Base-by-base conservation (phyloP, 352 stramenopile genomes). In the Pythium angustatum region DNA sequence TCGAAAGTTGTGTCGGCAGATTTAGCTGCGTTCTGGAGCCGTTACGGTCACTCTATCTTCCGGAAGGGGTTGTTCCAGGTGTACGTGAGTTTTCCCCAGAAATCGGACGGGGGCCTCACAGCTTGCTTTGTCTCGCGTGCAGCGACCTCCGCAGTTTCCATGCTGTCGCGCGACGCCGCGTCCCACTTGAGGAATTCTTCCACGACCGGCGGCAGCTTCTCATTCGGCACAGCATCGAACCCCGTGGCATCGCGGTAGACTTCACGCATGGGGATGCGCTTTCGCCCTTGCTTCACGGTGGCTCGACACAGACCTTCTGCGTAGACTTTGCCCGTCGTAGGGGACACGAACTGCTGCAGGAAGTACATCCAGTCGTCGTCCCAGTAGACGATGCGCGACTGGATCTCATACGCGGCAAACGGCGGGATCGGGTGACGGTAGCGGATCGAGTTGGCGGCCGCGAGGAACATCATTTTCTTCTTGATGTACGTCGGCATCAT, bases 391-490 rank as follows among this genome's bases (percentile, higher is more conserved):
- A 76, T 68, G 5, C 33, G 55, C 48, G 68, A 61, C 14, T 75
- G 68, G 47, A 75, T 69, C 47, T 75, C 62, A 38, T 69, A 75
- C 24, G 68, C 41, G 2, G 47, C 63, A 40, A 71, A 66, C 33
- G 62, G 68, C 24, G 58, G 53, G 15, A 75, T 62, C 31, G 62
- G 58, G 24, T 75, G 49, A 26, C 59, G 63, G 43, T 72, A 75
- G 2, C 58, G 62, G 17, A 75, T 68, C 11, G 58, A 49, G 49
- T 92, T 81, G 21, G 80, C 83, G 3, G 64, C 83, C 2, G 74
- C 73, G 21, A 88, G 55, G 40, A 90, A 77, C 68, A 82, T 68
- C 54, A 77, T 79, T 11, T 68, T 68, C 52, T 88, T 79, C 69
- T 86, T 87, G 48, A 88, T 34, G 31, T 78, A 75, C 22, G 75